Percentiles rank a stretch among this genome's conserved stretches.
phyloP scores from a whole-genome alignment of 257 asterid species.

The Oldenlandia corymbosa region DNA sequence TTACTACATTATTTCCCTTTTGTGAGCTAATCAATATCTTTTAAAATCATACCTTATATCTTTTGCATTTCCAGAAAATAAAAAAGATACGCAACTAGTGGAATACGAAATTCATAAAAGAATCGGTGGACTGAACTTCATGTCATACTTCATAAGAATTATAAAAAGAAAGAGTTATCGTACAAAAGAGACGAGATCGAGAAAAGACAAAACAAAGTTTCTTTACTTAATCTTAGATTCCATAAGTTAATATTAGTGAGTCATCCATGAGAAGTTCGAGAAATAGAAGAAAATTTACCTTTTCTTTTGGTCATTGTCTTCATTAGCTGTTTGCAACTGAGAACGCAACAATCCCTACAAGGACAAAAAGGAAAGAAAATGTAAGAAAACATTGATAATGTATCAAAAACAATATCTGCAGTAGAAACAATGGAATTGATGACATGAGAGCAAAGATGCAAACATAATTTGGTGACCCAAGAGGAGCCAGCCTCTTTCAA shows the following conservation, averaged over 20 bases:
- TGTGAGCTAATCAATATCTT: background rate
- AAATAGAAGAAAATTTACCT: slow-evolving; percentile 43
- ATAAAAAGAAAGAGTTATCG: background rate
- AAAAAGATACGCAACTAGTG: background rate
- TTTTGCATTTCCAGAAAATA: background rate
- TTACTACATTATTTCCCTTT: too few relatives aligned
- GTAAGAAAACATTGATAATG: slow-evolving; percentile 3
- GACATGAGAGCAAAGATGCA: slow-evolving; percentile 3
- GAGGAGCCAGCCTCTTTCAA: background rate
- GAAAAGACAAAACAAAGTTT: background rate
- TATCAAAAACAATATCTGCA: background rate
- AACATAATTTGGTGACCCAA: background rate
- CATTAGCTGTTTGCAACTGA: slow-evolving; percentile 74
- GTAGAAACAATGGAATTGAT: background rate
- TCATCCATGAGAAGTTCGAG: background rate
- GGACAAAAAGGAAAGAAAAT: slow-evolving; percentile 18
- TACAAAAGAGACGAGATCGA: background rate
- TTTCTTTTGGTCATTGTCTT: slow-evolving; percentile 75
- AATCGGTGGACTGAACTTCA: background rate
- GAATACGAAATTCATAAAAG: background rate
- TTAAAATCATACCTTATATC: background rate
- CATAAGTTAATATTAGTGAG: background rate
- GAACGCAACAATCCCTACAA: slow-evolving; percentile 78
- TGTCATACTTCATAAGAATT: background rate
- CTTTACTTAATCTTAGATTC: background rate